Conservation (phyloP, 331 rosid genomes). For the Quercus phellos region DNA sequence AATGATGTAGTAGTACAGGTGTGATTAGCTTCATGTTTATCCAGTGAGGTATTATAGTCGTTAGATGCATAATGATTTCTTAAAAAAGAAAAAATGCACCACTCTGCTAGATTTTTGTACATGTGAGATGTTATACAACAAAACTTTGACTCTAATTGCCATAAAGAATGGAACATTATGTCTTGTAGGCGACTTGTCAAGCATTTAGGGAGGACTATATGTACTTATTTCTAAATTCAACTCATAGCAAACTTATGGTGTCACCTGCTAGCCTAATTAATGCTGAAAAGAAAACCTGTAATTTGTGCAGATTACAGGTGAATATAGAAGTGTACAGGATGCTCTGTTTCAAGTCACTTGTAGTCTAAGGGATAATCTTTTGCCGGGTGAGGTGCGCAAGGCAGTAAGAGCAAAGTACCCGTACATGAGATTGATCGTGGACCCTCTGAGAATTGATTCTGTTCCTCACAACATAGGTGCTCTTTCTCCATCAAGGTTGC, state of each 20-base stretch:
- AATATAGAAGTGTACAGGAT: constrained; percentile 36
- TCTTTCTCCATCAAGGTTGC: constrained; percentile 24
- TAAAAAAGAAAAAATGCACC: no score
- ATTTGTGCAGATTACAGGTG: constrained; percentile 54
- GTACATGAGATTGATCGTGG: constrained; percentile 13
- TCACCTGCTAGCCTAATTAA: constrained; percentile 12
- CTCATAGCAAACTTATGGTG: neutral
- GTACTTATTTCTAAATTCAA: neutral
- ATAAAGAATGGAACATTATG: neutral
- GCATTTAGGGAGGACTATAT: neutral
- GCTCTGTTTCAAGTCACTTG: constrained; percentile 47
- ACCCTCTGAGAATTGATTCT: constrained; percentile 16
- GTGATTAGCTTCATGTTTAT: constrained; percentile 13
- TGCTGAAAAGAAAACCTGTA: constrained; percentile 5
- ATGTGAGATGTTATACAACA: neutral
- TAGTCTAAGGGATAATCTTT: constrained; percentile 39
- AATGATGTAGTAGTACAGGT: constrained; percentile 48
- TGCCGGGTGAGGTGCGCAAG: constrained; percentile 18
- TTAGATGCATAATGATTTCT: neutral
- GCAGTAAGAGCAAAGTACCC: constrained; percentile 25
- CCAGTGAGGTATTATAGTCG: neutral
- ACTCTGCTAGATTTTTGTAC: neutral
- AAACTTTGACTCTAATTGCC: neutral
- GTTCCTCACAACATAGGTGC: constrained; percentile 16
- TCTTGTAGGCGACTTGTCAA: neutral